These are phyloP conservation scores for Conticribra guillardii DNA, from an alignment of 108 stramenopile genomes.

Conservation along the genomic window DNA sequence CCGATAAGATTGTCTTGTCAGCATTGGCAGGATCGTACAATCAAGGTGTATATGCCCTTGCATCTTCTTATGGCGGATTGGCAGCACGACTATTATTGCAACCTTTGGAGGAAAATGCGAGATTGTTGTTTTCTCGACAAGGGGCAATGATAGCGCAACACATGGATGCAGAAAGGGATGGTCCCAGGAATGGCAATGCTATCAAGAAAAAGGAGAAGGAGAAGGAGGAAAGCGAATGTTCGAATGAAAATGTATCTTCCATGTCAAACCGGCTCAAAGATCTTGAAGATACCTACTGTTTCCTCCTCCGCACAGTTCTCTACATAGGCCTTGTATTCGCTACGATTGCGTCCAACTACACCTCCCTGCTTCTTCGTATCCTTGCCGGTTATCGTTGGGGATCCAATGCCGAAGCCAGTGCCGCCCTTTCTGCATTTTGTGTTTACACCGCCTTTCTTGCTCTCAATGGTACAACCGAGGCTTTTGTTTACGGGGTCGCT, in stretches of 20 bases:
- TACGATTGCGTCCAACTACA: slow-evolving; percentile 77
- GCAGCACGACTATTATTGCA: slow-evolving; percentile 87
- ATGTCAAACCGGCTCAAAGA: slow-evolving; percentile 20
- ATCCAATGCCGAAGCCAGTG: slow-evolving; percentile 65
- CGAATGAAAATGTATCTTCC: slow-evolving; percentile 18
- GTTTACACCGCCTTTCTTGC: slow-evolving; percentile 92
- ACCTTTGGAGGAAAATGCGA: slow-evolving; percentile 89
- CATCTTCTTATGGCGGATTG: slow-evolving; percentile 68
- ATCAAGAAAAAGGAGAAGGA: not conserved
- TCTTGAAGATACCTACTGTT: slow-evolving; percentile 49
- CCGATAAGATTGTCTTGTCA: slow-evolving; percentile 80
- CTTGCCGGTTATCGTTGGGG: slow-evolving; percentile 82
- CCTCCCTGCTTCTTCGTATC: slow-evolving; percentile 65
- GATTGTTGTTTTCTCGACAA: slow-evolving; percentile 79
- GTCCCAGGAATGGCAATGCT: not conserved
- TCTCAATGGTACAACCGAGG: slow-evolving; percentile 94
- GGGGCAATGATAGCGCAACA: slow-evolving; percentile 33
- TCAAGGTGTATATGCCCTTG: slow-evolving; percentile 89
- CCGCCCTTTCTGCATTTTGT: slow-evolving; percentile 86
- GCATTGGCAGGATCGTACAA: slow-evolving; percentile 66
- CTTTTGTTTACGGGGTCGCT: slow-evolving; percentile 89
- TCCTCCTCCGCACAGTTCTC: slow-evolving; percentile 68
- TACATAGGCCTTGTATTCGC: slow-evolving; percentile 82
- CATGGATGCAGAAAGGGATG: not conserved
- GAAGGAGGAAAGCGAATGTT: slow-evolving; percentile 5